A percentile compares a stretch with the other conserved stretches of the same genome.
These are phyloP conservation scores for Pyricularia pennisetigena DNA, from an alignment of 2,329 filamentous ascomycete genomes.

Conservation along the genomic window DNA sequence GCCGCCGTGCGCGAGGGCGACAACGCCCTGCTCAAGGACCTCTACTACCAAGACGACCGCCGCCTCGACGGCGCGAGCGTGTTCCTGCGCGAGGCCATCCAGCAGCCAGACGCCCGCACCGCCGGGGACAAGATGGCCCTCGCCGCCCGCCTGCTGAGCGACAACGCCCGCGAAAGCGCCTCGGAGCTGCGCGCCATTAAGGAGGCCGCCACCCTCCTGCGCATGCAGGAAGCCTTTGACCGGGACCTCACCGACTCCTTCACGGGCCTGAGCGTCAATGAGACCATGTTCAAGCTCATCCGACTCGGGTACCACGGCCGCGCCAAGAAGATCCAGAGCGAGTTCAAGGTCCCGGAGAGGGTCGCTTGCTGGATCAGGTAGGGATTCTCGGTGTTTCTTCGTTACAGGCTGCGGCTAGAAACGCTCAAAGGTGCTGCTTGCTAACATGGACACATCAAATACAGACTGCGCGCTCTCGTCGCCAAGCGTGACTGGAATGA, in stretches of 20 bases:
- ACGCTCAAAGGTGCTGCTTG: too few species aligned
- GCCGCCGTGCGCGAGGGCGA: slow-evolving; percentile 61
- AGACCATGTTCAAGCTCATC: slow-evolving; percentile 85
- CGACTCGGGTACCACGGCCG: slow-evolving; percentile 72
- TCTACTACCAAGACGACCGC: slow-evolving; percentile 96
- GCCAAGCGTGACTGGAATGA: slow-evolving; percentile 87
- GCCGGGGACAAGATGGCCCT: slow-evolving; percentile 81
- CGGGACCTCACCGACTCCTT: slow-evolving; percentile 72
- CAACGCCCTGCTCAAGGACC: slow-evolving; percentile 78
- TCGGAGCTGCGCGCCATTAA: slow-evolving; percentile 68
- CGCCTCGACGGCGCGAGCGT: slow-evolving; percentile 81
- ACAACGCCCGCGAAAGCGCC: slow-evolving; percentile 64
- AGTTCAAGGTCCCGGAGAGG: slow-evolving; percentile 90
- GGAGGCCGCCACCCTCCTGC: slow-evolving; percentile 69
- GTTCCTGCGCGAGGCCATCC: slow-evolving; percentile 74
- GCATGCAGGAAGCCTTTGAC: slow-evolving; percentile 80
- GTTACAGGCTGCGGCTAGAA: neutral
- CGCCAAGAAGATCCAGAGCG: slow-evolving; percentile 77
- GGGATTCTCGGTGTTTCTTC: neutral
- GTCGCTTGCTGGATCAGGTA: slow-evolving; percentile 76
- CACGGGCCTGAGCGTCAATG: slow-evolving; percentile 76
- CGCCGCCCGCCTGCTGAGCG: slow-evolving; percentile 70
- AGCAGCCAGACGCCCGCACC: slow-evolving; percentile 58
- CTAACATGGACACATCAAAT: neutral
- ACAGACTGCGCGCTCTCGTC: slow-evolving; percentile 73